These are phyloP conservation scores for Rhodofomes roseus DNA, from an alignment of 1,284 basidiomycete species.

Conservation along the genomic window DNA sequence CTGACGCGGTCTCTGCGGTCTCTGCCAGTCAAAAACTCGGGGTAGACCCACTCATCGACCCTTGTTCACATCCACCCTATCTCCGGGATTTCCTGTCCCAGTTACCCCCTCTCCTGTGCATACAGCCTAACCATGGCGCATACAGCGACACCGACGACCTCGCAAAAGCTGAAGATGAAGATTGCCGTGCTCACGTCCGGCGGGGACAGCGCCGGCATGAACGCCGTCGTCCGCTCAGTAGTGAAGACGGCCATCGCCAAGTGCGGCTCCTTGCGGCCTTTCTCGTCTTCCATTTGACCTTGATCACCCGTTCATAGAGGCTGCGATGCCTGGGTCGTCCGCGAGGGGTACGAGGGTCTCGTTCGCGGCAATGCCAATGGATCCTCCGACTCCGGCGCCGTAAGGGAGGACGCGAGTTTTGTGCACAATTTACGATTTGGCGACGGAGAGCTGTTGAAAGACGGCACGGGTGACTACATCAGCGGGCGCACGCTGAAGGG, in stretches of 20 bases:
- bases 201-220: conserved; percentile 97
- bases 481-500: conserved; percentile 78
- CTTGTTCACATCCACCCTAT: conserved; percentile 1
- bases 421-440: conserved; percentile 81
- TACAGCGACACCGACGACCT: neutral
- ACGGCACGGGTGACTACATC: conserved; percentile 84
- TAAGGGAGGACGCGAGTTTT: conserved; percentile 40
- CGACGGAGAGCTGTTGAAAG: conserved; percentile 84
- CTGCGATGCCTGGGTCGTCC: conserved; percentile 89
- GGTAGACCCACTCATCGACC: conserved; percentile 1
- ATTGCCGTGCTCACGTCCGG: conserved; percentile 94
- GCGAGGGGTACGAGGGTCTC: conserved; percentile 97
- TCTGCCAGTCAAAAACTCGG: conserved; percentile 5
- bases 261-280: conserved; percentile 40
- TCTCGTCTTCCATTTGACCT: conserved; percentile 6
- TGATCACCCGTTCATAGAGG: conserved; percentile 49
- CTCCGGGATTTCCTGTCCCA: conserved; percentile 2
- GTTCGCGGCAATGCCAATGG: conserved; percentile 63
- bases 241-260: conserved; percentile 88
- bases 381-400: conserved; percentile 13
- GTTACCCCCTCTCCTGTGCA: neutral
- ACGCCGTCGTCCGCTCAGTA: conserved; percentile 88
- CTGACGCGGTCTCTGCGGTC: conserved; percentile 3
- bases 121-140: neutral
- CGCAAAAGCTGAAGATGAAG: conserved; percentile 48